Conservation (phyloP, 176 grass and related monocot genomes). For the Oryza coarctata region DNA sequence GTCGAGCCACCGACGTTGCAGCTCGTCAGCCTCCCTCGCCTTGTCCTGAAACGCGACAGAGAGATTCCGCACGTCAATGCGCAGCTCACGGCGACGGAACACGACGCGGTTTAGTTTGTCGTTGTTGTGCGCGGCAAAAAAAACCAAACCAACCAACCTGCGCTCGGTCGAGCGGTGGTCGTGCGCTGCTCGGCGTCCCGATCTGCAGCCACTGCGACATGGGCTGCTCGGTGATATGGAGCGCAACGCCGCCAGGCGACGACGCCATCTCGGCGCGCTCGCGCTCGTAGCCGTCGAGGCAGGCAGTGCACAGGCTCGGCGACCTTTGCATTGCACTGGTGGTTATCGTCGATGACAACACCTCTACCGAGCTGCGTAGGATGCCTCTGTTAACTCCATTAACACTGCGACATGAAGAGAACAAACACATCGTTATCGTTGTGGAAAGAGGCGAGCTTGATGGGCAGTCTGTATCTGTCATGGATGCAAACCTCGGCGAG, state of each 20-base stretch:
- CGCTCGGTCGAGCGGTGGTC: slow-evolving; percentile 3
- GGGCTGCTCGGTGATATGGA: slow-evolving; percentile 15
- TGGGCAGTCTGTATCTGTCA: neutral
- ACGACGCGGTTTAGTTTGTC: neutral
- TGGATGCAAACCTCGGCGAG: slow-evolving; percentile 44
- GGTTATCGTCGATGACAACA: slow-evolving; percentile 53
- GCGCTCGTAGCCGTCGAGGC: slow-evolving; percentile 50
- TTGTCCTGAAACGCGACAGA: slow-evolving; percentile 36
- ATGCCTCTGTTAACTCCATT: slow-evolving; percentile 48
- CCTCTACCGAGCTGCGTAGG: slow-evolving; percentile 64
- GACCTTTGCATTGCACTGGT: slow-evolving; percentile 33
- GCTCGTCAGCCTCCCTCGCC: slow-evolving; percentile 46
- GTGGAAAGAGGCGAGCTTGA: neutral
- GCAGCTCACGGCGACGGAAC: neutral
- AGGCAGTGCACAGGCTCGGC: slow-evolving; percentile 49
- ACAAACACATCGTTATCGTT: neutral
- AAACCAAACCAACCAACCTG: slow-evolving; percentile 32
- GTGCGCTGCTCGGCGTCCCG: slow-evolving; percentile 40
- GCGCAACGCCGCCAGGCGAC: neutral
- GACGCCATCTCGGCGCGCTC: slow-evolving; percentile 33
- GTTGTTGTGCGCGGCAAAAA: neutral
- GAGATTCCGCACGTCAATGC: slow-evolving; percentile 9
- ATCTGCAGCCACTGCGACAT: slow-evolving; percentile 68
- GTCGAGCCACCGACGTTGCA: slow-evolving; percentile 49
- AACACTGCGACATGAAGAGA: slow-evolving; percentile 36